These are phyloP conservation scores for Teunomyces aglyptinius DNA, from an alignment of 805 yeast genomes.

Conservation along the genomic window DNA sequence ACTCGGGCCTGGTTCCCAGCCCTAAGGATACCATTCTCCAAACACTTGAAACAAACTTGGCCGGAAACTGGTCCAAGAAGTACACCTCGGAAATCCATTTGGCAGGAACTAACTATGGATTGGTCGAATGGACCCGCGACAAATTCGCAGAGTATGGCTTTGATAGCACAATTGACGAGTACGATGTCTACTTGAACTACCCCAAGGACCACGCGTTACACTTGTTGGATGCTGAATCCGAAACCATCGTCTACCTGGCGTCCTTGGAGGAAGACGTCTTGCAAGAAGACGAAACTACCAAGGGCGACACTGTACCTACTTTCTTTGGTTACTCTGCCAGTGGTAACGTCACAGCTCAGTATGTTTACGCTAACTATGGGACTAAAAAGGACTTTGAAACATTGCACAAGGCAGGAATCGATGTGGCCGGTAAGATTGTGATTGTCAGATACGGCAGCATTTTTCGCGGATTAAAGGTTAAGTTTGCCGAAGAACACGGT, in stretches of 20 bases:
- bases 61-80: constrained; percentile 42
- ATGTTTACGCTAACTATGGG: constrained; percentile 63
- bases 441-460: constrained; percentile 53
- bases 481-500: constrained; percentile 60
- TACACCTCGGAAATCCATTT: constrained; percentile 44
- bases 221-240: constrained; percentile 25
- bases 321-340: constrained; percentile 65
- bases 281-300: constrained; percentile 38
- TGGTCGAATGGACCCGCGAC: constrained; percentile 50
- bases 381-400: constrained; percentile 49
- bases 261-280: constrained; percentile 50
- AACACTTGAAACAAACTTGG: constrained; percentile 24
- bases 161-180: constrained; percentile 44
- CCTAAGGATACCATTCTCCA: constrained; percentile 1
- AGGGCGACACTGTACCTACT: constrained; percentile 44
- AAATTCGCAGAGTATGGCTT: constrained; percentile 54
- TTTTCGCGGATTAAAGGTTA: constrained; percentile 55
- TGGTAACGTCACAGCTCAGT: constrained; percentile 57
- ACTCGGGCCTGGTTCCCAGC: background rate
- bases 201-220: constrained; percentile 47
- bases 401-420: constrained; percentile 39
- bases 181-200: constrained; percentile 54
- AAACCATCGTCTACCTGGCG: constrained; percentile 45
- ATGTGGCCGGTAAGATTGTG: constrained; percentile 55
- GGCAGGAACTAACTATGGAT: constrained; percentile 44